Conservation (phyloP, 1,284 basidiomycete genomes). For the Cutaneotrichosporon mucoides region DNA sequence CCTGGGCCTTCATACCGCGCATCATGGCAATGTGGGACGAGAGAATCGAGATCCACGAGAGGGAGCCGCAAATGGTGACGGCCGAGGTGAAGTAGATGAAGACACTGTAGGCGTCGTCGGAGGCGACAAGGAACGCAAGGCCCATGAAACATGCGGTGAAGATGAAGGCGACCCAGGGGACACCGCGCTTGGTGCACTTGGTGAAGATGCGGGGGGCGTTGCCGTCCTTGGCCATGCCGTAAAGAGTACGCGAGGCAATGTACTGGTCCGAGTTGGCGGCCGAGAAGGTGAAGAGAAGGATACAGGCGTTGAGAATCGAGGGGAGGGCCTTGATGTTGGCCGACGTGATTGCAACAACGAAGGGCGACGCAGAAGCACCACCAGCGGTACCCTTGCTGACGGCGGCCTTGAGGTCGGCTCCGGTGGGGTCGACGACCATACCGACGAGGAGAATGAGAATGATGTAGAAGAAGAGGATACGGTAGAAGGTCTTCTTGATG, state of each 20-base stretch:
- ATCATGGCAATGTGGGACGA: slow-evolving; percentile 68
- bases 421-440: slow-evolving; percentile 54
- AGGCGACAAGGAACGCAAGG: slow-evolving; percentile 39
- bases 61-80: slow-evolving; percentile 64
- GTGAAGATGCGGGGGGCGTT: slow-evolving; percentile 56
- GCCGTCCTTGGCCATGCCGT: slow-evolving; percentile 55
- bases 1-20: slow-evolving; percentile 61
- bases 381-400: slow-evolving; percentile 53
- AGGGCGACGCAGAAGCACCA: slow-evolving; percentile 69
- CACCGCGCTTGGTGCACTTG: slow-evolving; percentile 46
- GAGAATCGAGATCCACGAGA: slow-evolving; percentile 68
- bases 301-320: slow-evolving; percentile 52
- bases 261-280: slow-evolving; percentile 57
- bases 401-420: slow-evolving; percentile 44
- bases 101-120: slow-evolving; percentile 47
- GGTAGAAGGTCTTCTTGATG: slow-evolving; percentile 55
- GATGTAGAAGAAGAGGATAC: slow-evolving; percentile 66
- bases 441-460: slow-evolving; percentile 57
- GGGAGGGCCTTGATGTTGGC: slow-evolving; percentile 51
- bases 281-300: slow-evolving; percentile 50
- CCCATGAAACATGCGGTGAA: slow-evolving; percentile 46
- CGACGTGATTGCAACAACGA: slow-evolving; percentile 58
- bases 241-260: slow-evolving; percentile 55
- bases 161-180: slow-evolving; percentile 50
- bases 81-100: slow-evolving; percentile 68